Conservation (phyloP, 1,284 basidiomycete species). For the Athelia sp. region DNA sequence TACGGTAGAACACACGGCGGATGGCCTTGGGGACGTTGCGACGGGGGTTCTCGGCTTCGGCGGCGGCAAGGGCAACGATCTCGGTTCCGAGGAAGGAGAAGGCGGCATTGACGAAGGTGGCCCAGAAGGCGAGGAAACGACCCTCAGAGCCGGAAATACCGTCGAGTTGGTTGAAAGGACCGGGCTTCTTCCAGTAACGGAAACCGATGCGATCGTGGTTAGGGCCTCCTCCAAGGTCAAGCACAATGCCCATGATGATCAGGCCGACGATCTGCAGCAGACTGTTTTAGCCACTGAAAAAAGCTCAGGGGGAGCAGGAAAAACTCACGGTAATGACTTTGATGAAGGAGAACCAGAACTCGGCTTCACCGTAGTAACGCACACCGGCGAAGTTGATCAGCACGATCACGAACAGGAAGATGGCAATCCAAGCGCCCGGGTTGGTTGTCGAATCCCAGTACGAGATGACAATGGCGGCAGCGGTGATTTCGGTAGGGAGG, state of each 20-base stretch:
- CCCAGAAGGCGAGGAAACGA: conserved; percentile 49
- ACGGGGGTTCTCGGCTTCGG: conserved; percentile 50
- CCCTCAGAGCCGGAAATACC: conserved; percentile 42
- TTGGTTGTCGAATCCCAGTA: conserved; percentile 38
- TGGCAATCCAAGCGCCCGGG: conserved; percentile 53
- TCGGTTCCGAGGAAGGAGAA: conserved; percentile 77
- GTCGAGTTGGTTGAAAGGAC: conserved; percentile 44
- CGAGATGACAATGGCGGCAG: conserved; percentile 64
- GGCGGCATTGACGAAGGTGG: conserved; percentile 54
- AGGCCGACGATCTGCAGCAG: conserved; percentile 46
- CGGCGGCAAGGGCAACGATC: conserved; percentile 71
- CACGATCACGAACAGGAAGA: conserved; percentile 59
- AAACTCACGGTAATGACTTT: conserved; percentile 51
- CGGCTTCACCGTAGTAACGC: conserved; percentile 48
- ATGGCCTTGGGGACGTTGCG: conserved; percentile 57
- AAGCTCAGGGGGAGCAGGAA: too few species aligned
- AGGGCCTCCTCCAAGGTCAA: conserved; percentile 59
- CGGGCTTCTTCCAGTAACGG: conserved; percentile 51
- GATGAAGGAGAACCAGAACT: conserved; percentile 57
- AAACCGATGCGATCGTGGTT: conserved; percentile 44
- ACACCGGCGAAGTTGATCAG: conserved; percentile 62
- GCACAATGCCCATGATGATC: conserved; percentile 49
- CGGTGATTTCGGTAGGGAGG: conserved; percentile 46
- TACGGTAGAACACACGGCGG: conserved; percentile 65
- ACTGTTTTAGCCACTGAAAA: too few species aligned